Percentiles rank a stretch among this genome's conserved stretches.
Evolutionary conservation across 352 stramenopile species (phyloP).

Genomic region (Phytopythium kandeliae): DNA sequence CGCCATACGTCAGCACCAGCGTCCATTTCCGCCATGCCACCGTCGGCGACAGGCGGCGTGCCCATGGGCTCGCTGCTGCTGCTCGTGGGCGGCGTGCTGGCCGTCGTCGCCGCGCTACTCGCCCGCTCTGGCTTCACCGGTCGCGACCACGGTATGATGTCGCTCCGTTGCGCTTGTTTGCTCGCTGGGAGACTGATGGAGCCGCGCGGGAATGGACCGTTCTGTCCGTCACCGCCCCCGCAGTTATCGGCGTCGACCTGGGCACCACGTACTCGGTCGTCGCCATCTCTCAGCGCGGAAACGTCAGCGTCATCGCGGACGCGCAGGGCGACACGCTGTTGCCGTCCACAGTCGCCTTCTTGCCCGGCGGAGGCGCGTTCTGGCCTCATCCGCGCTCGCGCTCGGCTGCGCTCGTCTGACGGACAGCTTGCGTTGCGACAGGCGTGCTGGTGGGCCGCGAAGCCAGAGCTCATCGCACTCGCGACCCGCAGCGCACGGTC

Average conservation of each 20-base stretch:
- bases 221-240: not conserved
- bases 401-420: not conserved
- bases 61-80: slow-evolving; percentile 38
- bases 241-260: slow-evolving; percentile 68
- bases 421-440: slow-evolving; percentile 6
- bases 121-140: slow-evolving; percentile 52
- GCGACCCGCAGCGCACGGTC: slow-evolving; percentile 55
- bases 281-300: slow-evolving; percentile 56
- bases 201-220: too few relatives aligned
- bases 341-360: slow-evolving; percentile 62
- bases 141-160: slow-evolving; percentile 35
- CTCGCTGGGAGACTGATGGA: not conserved
- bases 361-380: slow-evolving; percentile 33
- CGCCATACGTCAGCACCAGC: not conserved
- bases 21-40: not conserved
- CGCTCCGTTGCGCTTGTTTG: not conserved
- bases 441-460: slow-evolving; percentile 39
- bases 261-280: slow-evolving; percentile 79
- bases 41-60: not conserved
- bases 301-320: slow-evolving; percentile 60
- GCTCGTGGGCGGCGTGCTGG: slow-evolving; percentile 28
- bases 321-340: slow-evolving; percentile 37
- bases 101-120: slow-evolving; percentile 39
- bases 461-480: slow-evolving; percentile 37
- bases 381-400: not conserved